Conservation (phyloP, 2,329 filamentous ascomycete genomes). For the Fusarium praegraminearum region DNA sequence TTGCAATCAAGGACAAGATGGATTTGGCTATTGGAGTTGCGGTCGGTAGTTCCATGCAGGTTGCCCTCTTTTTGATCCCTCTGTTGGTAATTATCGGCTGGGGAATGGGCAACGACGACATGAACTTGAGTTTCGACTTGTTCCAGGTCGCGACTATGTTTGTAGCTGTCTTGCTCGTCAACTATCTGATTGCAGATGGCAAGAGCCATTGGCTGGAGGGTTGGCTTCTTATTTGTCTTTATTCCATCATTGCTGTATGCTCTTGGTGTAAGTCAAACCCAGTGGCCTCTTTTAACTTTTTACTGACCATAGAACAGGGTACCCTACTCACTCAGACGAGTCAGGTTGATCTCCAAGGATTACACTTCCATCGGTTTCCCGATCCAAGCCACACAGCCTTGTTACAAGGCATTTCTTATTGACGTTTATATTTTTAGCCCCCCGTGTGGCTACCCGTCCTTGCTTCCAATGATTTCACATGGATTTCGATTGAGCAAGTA, state of each 20-base stretch:
- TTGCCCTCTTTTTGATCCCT: constrained; percentile 82
- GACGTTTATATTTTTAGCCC: background rate
- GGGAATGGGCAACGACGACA: constrained; percentile 76
- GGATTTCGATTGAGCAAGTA: background rate
- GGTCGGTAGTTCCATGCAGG: constrained; percentile 84
- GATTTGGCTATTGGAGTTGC: constrained; percentile 85
- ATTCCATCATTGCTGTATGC: constrained; percentile 80
- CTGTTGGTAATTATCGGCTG: constrained; percentile 82
- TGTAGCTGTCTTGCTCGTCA: constrained; percentile 84
- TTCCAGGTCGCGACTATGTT: constrained; percentile 92
- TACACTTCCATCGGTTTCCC: background rate
- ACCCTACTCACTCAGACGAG: constrained; percentile 32
- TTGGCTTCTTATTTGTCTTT: constrained; percentile 79
- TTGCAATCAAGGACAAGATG: constrained; percentile 88
- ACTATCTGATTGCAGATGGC: constrained; percentile 86
- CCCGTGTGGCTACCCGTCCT: background rate
- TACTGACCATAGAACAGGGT: constrained; percentile 35
- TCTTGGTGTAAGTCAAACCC: constrained; percentile 66
- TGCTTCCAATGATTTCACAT: background rate
- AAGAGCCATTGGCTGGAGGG: constrained; percentile 87
- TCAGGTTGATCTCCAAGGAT: background rate
- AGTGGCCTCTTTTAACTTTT: background rate
- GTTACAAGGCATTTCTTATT: background rate
- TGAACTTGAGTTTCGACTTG: constrained; percentile 87
- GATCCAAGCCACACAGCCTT: background rate